These are phyloP conservation scores for Ganoderma multipileum DNA, from an alignment of 1,284 basidiomycete genomes.

Conservation along the genomic window DNA sequence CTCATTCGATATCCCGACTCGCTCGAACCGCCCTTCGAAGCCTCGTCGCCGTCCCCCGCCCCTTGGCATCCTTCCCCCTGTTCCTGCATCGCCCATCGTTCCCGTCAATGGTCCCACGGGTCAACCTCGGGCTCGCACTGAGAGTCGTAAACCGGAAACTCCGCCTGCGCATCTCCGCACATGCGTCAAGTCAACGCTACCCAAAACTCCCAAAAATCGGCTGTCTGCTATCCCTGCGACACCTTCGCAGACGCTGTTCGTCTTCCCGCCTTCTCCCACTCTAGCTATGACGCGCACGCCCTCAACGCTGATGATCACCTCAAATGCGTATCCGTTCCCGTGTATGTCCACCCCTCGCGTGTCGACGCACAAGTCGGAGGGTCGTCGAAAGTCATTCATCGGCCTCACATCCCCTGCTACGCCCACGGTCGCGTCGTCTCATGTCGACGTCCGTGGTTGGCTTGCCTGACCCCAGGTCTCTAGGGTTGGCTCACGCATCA, in stretches of 20 bases:
- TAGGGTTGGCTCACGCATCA: slow-evolving; percentile 20
- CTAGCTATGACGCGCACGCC: slow-evolving; percentile 63
- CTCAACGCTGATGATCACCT: slow-evolving; percentile 77
- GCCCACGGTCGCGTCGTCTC: slow-evolving; percentile 83
- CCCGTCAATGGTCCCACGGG: slow-evolving; percentile 41
- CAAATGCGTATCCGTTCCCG: slow-evolving; percentile 66
- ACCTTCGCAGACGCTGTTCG: slow-evolving; percentile 80
- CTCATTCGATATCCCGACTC: slow-evolving; percentile 55
- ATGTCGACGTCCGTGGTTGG: slow-evolving; percentile 81
- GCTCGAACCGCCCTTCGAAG: slow-evolving; percentile 47
- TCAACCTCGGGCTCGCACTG: slow-evolving; percentile 55
- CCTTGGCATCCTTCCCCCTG: slow-evolving; percentile 67
- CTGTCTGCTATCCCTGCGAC: slow-evolving; percentile 41
- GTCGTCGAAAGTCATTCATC: slow-evolving; percentile 74
- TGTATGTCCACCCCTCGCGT: slow-evolving; percentile 72
- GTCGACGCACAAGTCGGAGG: slow-evolving; percentile 70
- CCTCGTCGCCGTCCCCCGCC: slow-evolving; percentile 63
- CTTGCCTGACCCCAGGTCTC: slow-evolving; percentile 50
- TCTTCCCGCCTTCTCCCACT: slow-evolving; percentile 83
- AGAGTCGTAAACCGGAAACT: slow-evolving; percentile 57
- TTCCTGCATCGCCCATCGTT: slow-evolving; percentile 61
- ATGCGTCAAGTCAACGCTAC: slow-evolving; percentile 34
- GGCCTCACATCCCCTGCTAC: slow-evolving; percentile 68
- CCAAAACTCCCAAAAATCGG: slow-evolving; percentile 24
- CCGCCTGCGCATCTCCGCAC: slow-evolving; percentile 59